These are phyloP conservation scores for Teunomyces aglyptinius DNA, from an alignment of 805 yeast genomes.

Conservation along the genomic window DNA sequence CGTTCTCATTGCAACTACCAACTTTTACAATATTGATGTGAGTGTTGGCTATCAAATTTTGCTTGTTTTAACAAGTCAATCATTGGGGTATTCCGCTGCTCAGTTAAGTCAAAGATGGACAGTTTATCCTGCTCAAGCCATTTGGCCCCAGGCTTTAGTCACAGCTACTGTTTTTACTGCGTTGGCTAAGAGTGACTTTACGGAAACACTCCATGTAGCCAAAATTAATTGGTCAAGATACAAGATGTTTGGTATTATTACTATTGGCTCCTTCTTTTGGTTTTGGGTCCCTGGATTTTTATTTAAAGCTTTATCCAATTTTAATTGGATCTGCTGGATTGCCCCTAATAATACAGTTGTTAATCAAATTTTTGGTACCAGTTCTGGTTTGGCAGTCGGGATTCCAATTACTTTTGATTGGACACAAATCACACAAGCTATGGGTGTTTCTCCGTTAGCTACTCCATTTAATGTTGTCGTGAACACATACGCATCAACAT, in stretches of 20 bases:
- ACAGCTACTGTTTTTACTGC: slow-evolving; percentile 20
- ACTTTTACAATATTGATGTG: slow-evolving; percentile 12
- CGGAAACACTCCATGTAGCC: slow-evolving; percentile 9
- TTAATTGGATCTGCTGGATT: slow-evolving; percentile 34
- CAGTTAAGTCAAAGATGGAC: slow-evolving; percentile 30
- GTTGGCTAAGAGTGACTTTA: slow-evolving; percentile 11
- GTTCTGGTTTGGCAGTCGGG: slow-evolving; percentile 26
- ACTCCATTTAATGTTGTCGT: slow-evolving; percentile 18
- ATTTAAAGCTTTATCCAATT: slow-evolving; percentile 23
- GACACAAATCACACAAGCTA: slow-evolving; percentile 22
- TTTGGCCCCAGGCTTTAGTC: slow-evolving; percentile 47
- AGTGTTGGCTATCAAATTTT: slow-evolving; percentile 27
- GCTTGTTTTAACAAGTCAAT: slow-evolving; percentile 22
- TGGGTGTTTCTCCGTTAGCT: slow-evolving; percentile 17
- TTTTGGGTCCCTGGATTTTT: slow-evolving; percentile 31
- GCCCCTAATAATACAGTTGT: slow-evolving; percentile 22
- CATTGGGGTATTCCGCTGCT: slow-evolving; percentile 30
- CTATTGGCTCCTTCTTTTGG: slow-evolving; percentile 20
- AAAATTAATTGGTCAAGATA: slow-evolving; percentile 17
- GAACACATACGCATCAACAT: slow-evolving; percentile 17
- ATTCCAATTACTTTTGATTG: slow-evolving; percentile 30
- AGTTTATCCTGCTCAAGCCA: slow-evolving; percentile 49
- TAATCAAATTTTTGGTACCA: slow-evolving; percentile 25
- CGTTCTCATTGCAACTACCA: slow-evolving; percentile 20
- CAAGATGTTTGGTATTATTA: slow-evolving; percentile 17